Percentiles rank a stretch among this genome's conserved stretches.
Conservation (phyloP, 345 rosid species). For the Euphorbia tirucalli region DNA sequence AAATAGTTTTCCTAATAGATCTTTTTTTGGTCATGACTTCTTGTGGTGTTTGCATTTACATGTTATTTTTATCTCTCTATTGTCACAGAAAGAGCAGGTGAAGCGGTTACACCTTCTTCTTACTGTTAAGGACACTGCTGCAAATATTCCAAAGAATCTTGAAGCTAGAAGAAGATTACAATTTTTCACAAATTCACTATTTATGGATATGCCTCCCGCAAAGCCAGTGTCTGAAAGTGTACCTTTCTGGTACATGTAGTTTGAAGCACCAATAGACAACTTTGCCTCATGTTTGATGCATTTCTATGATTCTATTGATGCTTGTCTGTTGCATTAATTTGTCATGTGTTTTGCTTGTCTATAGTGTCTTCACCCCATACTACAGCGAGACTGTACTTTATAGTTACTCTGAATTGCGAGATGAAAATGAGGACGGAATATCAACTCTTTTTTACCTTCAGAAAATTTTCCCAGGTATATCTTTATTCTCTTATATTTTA, state of each 20-base stretch:
- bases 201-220: constrained; percentile 94
- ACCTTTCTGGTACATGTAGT: constrained; percentile 62
- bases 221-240: constrained; percentile 84
- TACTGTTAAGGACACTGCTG: constrained; percentile 89
- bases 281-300: constrained; percentile 9
- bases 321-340: background rate
- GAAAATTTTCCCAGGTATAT: constrained; percentile 91
- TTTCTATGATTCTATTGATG: constrained; percentile 2
- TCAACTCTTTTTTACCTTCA: constrained; percentile 96
- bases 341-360: constrained; percentile 17
- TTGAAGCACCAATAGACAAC: constrained; percentile 8
- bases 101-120: constrained; percentile 95
- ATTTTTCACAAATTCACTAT: constrained; percentile 85
- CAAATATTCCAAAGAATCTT: constrained; percentile 93
- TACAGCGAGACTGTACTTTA: constrained; percentile 98
- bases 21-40: background rate
- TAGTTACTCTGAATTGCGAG: constrained; percentile 81
- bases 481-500: constrained; percentile 9
- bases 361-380: constrained; percentile 97
- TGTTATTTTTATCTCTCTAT: constrained; percentile 18
- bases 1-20: constrained; percentile 22
- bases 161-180: constrained; percentile 97
- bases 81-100: constrained; percentile 80
- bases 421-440: constrained; percentile 98
- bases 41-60: constrained; percentile 23